phyloP scores from a whole-genome alignment of 192 early-diverging fungal genomes.

The Entomortierella parvispora region DNA sequence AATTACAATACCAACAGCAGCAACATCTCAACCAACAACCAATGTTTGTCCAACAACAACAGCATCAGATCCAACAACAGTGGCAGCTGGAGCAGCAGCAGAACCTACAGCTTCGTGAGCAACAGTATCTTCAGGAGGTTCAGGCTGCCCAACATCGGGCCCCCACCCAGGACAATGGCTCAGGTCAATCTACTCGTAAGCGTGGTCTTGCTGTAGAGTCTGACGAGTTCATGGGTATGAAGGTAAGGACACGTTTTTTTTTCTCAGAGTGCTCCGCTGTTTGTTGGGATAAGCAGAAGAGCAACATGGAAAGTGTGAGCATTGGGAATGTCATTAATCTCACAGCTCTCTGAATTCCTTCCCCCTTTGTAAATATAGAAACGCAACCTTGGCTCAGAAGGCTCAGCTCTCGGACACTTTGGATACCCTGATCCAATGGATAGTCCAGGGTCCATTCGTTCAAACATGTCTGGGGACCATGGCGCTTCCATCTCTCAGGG shows the following conservation, averaged over 20 bases:
- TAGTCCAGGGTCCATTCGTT: slow-evolving; percentile 24
- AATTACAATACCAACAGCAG: slow-evolving; percentile 4
- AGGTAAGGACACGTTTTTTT: slow-evolving; percentile 28
- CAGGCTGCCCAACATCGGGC: slow-evolving; percentile 12
- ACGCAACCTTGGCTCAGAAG: slow-evolving; percentile 45
- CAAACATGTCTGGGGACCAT: slow-evolving; percentile 5
- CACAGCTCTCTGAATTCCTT: background rate
- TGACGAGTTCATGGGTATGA: slow-evolving; percentile 23
- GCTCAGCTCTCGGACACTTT: slow-evolving; percentile 16
- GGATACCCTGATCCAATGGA: slow-evolving; percentile 19
- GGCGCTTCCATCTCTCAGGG: slow-evolving; percentile 2
- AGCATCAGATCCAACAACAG: slow-evolving; percentile 24
- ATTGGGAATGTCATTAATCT: background rate
- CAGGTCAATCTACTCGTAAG: slow-evolving; percentile 15
- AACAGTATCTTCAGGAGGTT: slow-evolving; percentile 7
- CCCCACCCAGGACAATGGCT: background rate
- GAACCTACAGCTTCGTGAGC: slow-evolving; percentile 15
- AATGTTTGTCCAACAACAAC: slow-evolving; percentile 29
- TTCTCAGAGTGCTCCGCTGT: too few relatives aligned
- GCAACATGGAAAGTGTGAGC: too few relatives aligned
- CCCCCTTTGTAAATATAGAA: slow-evolving; percentile 12
- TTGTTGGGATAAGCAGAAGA: background rate
- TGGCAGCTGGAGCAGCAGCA: slow-evolving; percentile 33
- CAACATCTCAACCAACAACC: background rate
- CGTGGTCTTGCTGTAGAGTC: slow-evolving; percentile 34